Percentiles rank a stretch among this genome's conserved stretches.
Conservation (phyloP, 768 basidiomycete species). For the Peribolospora kevripleyi region DNA sequence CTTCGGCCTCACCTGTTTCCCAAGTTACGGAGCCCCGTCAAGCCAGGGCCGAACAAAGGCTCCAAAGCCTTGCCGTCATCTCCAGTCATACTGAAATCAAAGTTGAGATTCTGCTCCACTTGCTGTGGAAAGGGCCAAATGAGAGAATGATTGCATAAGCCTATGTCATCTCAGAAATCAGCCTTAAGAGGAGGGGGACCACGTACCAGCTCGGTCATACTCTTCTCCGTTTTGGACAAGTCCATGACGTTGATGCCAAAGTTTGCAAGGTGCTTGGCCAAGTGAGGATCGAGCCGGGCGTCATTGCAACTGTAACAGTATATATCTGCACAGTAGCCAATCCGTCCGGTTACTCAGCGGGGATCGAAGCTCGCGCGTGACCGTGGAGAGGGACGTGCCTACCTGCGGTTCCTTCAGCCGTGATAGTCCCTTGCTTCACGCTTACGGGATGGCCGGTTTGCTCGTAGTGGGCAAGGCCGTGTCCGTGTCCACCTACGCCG, state of each 20-base stretch:
- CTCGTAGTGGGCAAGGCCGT: conserved; percentile 56
- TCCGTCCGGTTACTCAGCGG: background rate
- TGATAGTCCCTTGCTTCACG: conserved; percentile 89
- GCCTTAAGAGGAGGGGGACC: background rate
- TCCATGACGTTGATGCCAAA: conserved; percentile 71
- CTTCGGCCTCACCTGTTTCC: conserved; percentile 47
- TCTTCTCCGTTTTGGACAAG: conserved; percentile 80
- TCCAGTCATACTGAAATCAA: conserved; percentile 72
- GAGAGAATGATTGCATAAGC: background rate
- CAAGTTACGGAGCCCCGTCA: conserved; percentile 74
- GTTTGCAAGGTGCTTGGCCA: conserved; percentile 43
- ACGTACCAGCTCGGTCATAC: conserved; percentile 74
- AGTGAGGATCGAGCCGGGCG: conserved; percentile 46
- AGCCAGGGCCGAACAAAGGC: conserved; percentile 63
- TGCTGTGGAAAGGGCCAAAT: conserved; percentile 27
- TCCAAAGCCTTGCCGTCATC: conserved; percentile 69
- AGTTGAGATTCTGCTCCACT: conserved; percentile 86
- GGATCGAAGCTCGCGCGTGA: background rate
- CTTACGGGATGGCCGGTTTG: conserved; percentile 50
- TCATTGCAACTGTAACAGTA: conserved; percentile 87
- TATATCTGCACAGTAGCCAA: conserved; percentile 32
- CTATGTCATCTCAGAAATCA: background rate
- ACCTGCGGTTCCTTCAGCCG: conserved; percentile 81
- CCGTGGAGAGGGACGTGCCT: conserved; percentile 11
- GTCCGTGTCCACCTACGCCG: conserved; percentile 52